Evolutionary conservation across 208 protist species (phyloP).

Genomic region (Leishmania mexicana): DNA sequence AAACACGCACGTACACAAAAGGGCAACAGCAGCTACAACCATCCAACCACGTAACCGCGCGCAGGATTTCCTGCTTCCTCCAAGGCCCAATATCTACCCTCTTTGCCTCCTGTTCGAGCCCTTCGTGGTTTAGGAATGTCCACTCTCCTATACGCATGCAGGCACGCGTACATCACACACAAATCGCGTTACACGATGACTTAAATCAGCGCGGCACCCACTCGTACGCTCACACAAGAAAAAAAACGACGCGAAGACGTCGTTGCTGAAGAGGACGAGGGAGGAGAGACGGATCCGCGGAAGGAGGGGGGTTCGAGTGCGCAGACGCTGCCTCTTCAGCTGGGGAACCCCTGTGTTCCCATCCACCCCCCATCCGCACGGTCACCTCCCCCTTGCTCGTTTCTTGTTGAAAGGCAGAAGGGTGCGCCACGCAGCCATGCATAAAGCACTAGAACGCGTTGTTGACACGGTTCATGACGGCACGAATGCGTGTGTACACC

Average conservation of each 20-base stretch:
- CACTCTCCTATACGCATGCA: not conserved
- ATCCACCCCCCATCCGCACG: not conserved
- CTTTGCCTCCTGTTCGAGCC: not conserved
- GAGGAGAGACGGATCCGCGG: not conserved
- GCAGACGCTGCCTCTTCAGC: not conserved
- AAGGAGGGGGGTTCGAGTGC: not conserved
- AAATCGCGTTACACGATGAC: slow-evolving; percentile 3
- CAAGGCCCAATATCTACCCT: not conserved
- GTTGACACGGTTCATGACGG: slow-evolving; percentile 95
- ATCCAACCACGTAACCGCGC: not conserved
- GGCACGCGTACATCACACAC: not conserved
- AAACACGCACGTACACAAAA: not conserved
- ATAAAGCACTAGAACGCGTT: slow-evolving; percentile 88
- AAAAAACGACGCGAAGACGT: not conserved
- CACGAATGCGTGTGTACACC: slow-evolving; percentile 97
- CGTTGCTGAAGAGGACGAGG: not conserved
- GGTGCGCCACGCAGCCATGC: not conserved
- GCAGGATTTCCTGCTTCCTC: not conserved
- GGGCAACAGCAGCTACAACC: not conserved
- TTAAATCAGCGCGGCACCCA: not conserved
- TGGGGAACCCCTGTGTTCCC: not conserved
- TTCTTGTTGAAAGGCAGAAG: not conserved
- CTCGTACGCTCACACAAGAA: not conserved
- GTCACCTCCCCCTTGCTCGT: not conserved
- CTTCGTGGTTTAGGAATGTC: not conserved